phyloP scores from a whole-genome alignment of 164 flowering plant species.

The Chloranthus sessilifolius region DNA sequence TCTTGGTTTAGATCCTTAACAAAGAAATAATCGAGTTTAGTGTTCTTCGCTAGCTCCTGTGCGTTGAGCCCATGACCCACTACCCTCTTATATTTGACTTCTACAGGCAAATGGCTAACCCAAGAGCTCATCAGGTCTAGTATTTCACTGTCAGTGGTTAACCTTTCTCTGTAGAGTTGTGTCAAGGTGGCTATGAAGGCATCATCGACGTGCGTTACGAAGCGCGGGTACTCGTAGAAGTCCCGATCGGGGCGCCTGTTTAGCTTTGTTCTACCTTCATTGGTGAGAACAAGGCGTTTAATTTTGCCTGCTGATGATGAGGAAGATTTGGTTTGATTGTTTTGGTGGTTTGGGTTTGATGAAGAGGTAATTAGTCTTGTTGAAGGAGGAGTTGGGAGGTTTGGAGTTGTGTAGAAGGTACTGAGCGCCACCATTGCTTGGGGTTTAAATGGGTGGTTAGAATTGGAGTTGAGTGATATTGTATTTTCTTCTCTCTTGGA shows the following conservation, averaged over 20 bases:
- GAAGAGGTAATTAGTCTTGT: slow-evolving; percentile 5
- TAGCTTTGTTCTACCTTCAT: slow-evolving; percentile 58
- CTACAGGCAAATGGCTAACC: slow-evolving; percentile 73
- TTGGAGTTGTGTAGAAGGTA: slow-evolving; percentile 5
- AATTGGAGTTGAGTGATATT: background rate
- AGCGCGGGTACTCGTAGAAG: slow-evolving; percentile 68
- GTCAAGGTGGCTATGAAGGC: slow-evolving; percentile 55
- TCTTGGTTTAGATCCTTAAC: slow-evolving; percentile 77
- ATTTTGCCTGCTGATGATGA: slow-evolving; percentile 55
- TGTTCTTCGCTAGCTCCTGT: slow-evolving; percentile 71
- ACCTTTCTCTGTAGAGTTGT: slow-evolving; percentile 42
- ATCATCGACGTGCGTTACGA: slow-evolving; percentile 71
- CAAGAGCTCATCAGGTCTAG: slow-evolving; percentile 92
- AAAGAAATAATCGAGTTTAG: slow-evolving; percentile 58
- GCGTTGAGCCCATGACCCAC: slow-evolving; percentile 91
- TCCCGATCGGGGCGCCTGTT: slow-evolving; percentile 50
- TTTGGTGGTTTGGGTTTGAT: slow-evolving; percentile 18
- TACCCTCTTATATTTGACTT: slow-evolving; percentile 52
- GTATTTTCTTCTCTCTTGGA: too few species aligned
- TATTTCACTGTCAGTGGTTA: slow-evolving; percentile 55
- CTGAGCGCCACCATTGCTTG: slow-evolving; percentile 19
- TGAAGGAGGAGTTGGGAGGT: slow-evolving; percentile 3
- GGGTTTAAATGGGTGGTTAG: slow-evolving; percentile 10
- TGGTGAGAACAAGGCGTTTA: slow-evolving; percentile 53
- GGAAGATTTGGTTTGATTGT: slow-evolving; percentile 16